Evolutionary conservation across 106 monocot species (phyloP).

Genomic region (Phalaenopsis aphrodite): DNA sequence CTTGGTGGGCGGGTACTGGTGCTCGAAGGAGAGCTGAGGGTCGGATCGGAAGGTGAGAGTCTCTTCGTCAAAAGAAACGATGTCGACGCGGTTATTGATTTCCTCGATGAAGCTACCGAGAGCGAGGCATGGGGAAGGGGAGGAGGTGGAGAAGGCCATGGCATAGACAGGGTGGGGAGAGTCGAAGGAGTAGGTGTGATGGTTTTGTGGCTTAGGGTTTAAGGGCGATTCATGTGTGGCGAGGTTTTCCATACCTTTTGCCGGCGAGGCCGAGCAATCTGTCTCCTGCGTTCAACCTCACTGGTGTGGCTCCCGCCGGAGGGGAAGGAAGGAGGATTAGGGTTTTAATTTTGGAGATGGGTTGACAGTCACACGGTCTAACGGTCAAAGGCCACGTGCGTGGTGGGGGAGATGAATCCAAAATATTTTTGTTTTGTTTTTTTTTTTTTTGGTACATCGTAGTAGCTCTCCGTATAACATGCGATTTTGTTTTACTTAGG

Average conservation of each 20-base stretch:
- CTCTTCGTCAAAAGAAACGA: slow-evolving; percentile 65
- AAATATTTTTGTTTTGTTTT: too few relatives aligned
- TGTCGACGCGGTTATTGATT: slow-evolving; percentile 57
- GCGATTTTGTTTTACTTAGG: too few relatives aligned
- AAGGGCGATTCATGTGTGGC: neutral
- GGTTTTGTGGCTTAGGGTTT: slow-evolving; percentile 5
- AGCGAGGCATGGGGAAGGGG: slow-evolving; percentile 54
- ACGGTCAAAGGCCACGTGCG: neutral
- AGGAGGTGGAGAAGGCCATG: slow-evolving; percentile 69
- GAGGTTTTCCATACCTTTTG: neutral
- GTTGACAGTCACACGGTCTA: neutral
- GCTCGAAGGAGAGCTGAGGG: slow-evolving; percentile 77
- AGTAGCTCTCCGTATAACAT: too few relatives aligned
- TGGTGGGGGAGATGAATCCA: neutral
- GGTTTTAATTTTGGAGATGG: neutral
- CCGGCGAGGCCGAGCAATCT: neutral
- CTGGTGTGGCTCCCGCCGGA: neutral
- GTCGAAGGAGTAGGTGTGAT: slow-evolving; percentile 61
- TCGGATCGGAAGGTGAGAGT: slow-evolving; percentile 30
- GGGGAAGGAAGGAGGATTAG: neutral
- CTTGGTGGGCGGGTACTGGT: slow-evolving; percentile 93
- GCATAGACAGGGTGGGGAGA: slow-evolving; percentile 85
- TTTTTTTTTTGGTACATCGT: too few relatives aligned
- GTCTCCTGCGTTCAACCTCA: neutral
- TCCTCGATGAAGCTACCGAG: slow-evolving; percentile 85